Percentiles rank a stretch among this genome's conserved stretches.
These are phyloP conservation scores for Fusarium ambrosium DNA, from an alignment of 2,329 filamentous ascomycete genomes.

Conservation along the genomic window DNA sequence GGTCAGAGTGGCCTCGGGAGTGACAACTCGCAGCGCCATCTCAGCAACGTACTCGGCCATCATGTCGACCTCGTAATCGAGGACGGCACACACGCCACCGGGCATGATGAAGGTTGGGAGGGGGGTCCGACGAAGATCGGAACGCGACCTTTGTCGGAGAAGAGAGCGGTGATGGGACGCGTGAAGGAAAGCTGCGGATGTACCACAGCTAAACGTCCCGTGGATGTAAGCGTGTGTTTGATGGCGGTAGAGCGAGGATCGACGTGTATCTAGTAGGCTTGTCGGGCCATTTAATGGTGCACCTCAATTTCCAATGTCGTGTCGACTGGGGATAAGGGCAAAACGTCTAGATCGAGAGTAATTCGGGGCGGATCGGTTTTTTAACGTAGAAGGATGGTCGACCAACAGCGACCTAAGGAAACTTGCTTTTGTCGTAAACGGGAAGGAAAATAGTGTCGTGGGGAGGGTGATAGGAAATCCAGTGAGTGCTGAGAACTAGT, in stretches of 20 bases:
- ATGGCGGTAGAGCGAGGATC: constrained; percentile 25
- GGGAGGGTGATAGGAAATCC: constrained; percentile 22
- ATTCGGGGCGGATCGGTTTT: constrained; percentile 14
- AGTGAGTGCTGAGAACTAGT: constrained; percentile 16
- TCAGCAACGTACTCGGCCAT: constrained; percentile 97
- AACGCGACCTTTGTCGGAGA: constrained; percentile 55
- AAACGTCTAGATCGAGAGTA: constrained; percentile 22
- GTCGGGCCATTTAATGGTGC: constrained; percentile 53
- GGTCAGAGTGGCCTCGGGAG: constrained; percentile 68
- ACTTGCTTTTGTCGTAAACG: constrained; percentile 32
- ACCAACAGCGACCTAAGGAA: constrained; percentile 10
- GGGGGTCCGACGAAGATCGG: constrained; percentile 57
- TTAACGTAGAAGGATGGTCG: constrained; percentile 15
- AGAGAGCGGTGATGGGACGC: constrained; percentile 34
- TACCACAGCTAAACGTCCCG: constrained; percentile 37
- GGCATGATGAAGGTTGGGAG: constrained; percentile 65
- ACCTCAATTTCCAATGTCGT: constrained; percentile 30
- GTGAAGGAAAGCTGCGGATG: constrained; percentile 27
- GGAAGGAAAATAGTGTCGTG: constrained; percentile 22
- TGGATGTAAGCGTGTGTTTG: constrained; percentile 7
- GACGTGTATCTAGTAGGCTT: constrained; percentile 43
- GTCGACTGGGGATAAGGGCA: constrained; percentile 30
- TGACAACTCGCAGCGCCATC: constrained; percentile 77
- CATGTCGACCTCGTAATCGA: constrained; percentile 96
- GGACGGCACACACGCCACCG: constrained; percentile 91